These are phyloP conservation scores for Aspergillus panamensis DNA, from an alignment of 495 filamentous ascomycete genomes.

Conservation along the genomic window DNA sequence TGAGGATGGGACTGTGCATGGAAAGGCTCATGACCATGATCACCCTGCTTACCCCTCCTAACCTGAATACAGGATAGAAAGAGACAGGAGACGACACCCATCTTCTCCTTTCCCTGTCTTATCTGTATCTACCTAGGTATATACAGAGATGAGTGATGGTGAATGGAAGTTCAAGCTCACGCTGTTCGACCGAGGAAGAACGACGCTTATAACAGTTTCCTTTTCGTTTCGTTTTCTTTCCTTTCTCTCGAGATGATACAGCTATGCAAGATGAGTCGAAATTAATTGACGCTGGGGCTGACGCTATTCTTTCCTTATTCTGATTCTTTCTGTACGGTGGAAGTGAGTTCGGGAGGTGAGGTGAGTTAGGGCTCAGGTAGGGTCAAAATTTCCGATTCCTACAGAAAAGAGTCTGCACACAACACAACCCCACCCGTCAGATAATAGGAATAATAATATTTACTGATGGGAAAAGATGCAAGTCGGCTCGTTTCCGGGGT, in stretches of 20 bases:
- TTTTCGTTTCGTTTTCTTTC: no score
- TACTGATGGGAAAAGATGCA: no score
- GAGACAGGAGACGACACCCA: constrained; percentile 10
- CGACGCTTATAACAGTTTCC: no score
- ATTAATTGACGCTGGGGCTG: not conserved
- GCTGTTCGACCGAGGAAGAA: no score
- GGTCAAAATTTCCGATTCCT: not conserved
- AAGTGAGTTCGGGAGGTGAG: not conserved
- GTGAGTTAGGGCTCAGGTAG: not conserved
- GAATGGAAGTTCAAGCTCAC: no score
- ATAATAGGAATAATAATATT: not conserved
- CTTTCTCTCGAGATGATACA: no score
- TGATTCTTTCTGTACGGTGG: not conserved
- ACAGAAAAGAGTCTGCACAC: not conserved
- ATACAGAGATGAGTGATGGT: no score
- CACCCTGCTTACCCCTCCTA: not conserved
- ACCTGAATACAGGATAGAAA: constrained; percentile 17
- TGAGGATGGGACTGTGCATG: not conserved
- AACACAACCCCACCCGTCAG: not conserved
- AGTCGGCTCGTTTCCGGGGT: constrained; percentile 1
- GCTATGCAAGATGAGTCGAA: no score
- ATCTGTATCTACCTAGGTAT: no score
- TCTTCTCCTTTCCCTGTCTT: not conserved
- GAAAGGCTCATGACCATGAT: not conserved
- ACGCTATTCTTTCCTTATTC: not conserved